Evolutionary conservation across 208 protist genomes (phyloP).

Genomic region (Leishmania braziliensis): DNA sequence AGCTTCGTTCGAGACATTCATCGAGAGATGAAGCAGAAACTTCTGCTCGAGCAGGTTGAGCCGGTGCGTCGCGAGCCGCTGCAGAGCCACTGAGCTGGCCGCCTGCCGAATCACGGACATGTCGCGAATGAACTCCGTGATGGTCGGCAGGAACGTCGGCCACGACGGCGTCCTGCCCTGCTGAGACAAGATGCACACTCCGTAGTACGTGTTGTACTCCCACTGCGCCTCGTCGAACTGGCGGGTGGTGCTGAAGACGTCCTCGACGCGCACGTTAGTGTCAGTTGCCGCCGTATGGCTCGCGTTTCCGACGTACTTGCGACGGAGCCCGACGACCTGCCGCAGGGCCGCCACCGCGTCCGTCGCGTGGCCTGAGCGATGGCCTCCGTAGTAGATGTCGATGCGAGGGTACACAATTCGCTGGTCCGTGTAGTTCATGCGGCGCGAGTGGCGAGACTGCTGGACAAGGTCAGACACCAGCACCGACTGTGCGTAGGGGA

Average conservation of each 20-base stretch:
- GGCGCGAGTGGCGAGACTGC: constrained; percentile 44
- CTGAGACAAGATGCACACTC: constrained; percentile 79
- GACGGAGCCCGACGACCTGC: constrained; percentile 66
- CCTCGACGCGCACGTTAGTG: constrained; percentile 68
- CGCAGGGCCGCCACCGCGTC: constrained; percentile 68
- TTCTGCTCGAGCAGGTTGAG: constrained; percentile 92
- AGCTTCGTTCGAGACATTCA: constrained; percentile 91
- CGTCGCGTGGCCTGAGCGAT: constrained; percentile 31
- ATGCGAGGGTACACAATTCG: constrained; percentile 85
- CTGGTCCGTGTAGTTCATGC: constrained; percentile 77
- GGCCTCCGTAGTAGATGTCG: constrained; percentile 54
- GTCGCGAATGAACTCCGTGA: constrained; percentile 88
- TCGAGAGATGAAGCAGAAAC: constrained; percentile 92
- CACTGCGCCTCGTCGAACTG: constrained; percentile 83
- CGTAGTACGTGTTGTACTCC: constrained; percentile 92
- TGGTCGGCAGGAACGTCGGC: constrained; percentile 73
- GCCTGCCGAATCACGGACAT: constrained; percentile 65
- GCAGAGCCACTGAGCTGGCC: constrained; percentile 60
- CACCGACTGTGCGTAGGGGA: constrained; percentile 50
- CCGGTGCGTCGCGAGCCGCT: constrained; percentile 84
- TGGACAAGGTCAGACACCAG: constrained; percentile 54
- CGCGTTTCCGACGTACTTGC: constrained; percentile 76
- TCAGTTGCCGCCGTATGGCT: constrained; percentile 34
- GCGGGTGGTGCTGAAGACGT: constrained; percentile 79
- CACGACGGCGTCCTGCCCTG: constrained; percentile 72